Conservation (phyloP, 179 eudicot genomes). For the Heliamphora pulchella region DNA sequence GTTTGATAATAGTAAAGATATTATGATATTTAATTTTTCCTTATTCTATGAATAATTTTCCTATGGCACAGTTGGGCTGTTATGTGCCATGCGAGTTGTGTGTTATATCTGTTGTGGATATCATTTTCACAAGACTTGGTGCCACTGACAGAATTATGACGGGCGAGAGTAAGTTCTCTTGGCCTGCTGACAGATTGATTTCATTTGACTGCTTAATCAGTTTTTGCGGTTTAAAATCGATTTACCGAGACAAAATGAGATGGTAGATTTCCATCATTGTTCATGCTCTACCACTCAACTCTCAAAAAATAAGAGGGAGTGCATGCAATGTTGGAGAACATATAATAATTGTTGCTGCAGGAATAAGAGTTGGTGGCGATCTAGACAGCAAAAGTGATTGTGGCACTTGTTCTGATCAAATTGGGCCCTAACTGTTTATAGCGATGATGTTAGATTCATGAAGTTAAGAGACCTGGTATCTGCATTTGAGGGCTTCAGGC, state of each 20-base stretch:
- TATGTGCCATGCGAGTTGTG: constrained; percentile 84
- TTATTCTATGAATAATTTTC: constrained; percentile 11
- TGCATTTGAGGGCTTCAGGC: too few species aligned
- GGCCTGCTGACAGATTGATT: background rate
- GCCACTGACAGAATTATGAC: constrained; percentile 97
- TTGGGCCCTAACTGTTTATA: background rate
- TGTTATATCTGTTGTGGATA: constrained; percentile 76
- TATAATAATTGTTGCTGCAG: background rate
- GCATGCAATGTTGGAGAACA: background rate
- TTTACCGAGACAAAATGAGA: background rate
- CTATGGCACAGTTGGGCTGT: constrained; percentile 69
- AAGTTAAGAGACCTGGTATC: background rate
- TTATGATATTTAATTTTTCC: background rate
- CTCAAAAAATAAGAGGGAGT: background rate
- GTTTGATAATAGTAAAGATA: background rate
- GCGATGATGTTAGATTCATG: background rate
- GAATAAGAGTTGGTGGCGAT: background rate
- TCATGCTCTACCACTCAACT: background rate
- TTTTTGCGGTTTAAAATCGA: constrained; percentile 5
- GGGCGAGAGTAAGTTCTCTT: constrained; percentile 80
- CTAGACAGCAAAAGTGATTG: background rate
- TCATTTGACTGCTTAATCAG: constrained; percentile 1
- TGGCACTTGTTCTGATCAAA: background rate
- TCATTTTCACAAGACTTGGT: constrained; percentile 93
- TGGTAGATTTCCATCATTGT: background rate